Percentiles rank a stretch among this genome's conserved stretches.
These are phyloP conservation scores for Apostasia shenzhenica DNA, from an alignment of 106 monocot species.

Conservation along the genomic window DNA sequence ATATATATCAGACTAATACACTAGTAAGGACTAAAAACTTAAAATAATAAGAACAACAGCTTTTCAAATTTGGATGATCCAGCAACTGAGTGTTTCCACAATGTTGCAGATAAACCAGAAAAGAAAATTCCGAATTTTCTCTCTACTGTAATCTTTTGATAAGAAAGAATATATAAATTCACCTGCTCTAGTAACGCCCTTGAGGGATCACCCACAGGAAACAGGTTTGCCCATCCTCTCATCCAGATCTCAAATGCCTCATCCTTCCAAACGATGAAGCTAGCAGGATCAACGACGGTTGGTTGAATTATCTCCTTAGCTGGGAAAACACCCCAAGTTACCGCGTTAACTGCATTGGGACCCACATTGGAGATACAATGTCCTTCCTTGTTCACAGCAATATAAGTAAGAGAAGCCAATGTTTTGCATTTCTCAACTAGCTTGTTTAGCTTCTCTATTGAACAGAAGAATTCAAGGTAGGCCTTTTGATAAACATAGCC, in stretches of 20 bases:
- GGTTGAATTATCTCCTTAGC: constrained; percentile 93
- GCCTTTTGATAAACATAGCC: constrained; percentile 97
- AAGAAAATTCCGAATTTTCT: no score
- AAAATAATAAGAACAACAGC: no score
- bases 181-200: constrained; percentile 70
- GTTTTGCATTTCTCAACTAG: constrained; percentile 66
- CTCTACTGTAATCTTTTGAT: no score
- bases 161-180: not conserved
- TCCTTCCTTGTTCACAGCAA: constrained; percentile 73
- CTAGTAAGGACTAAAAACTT: no score
- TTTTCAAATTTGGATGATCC: no score
- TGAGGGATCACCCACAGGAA: constrained; percentile 65
- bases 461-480: constrained; percentile 90
- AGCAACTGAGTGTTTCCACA: no score
- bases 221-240: constrained; percentile 65
- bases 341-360: constrained; percentile 73
- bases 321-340: constrained; percentile 97
- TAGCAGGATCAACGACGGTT: constrained; percentile 77
- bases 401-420: constrained; percentile 57
- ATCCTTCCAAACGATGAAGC: constrained; percentile 93
- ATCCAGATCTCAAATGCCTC: constrained; percentile 94
- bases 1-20: no score
- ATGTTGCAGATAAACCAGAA: no score
- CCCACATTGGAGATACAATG: constrained; percentile 50
- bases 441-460: constrained; percentile 48